Conservation (phyloP, 164 flowering plant genomes). For the Protea cynaroides region DNA sequence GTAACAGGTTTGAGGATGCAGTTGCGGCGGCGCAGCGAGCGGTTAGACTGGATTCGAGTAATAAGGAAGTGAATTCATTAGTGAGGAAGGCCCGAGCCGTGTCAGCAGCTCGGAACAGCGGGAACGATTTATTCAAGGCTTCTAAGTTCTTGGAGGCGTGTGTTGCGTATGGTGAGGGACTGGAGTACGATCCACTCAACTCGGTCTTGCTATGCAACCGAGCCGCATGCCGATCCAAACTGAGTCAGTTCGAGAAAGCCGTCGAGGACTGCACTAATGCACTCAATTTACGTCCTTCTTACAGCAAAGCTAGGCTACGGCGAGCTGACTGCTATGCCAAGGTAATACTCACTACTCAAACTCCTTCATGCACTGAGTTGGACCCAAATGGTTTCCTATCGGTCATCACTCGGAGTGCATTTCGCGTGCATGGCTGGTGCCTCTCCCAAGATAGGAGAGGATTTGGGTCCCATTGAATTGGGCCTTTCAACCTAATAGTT, state of each 20-base stretch:
- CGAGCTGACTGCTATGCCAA: constrained; percentile 76
- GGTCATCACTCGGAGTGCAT: no score
- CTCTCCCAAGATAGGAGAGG: no score
- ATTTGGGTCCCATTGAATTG: no score
- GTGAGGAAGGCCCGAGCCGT: constrained; percentile 40
- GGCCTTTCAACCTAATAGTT: no score
- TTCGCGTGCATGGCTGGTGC: no score
- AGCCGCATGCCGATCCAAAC: constrained; percentile 69
- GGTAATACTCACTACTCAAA: no score
- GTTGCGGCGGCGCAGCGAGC: constrained; percentile 48
- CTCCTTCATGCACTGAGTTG: no score
- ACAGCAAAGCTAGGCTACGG: constrained; percentile 68
- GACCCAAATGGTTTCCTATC: no score
- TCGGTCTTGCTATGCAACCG: constrained; percentile 74
- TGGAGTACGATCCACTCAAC: constrained; percentile 66
- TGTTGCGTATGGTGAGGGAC: constrained; percentile 52
- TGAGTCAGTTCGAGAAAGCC: constrained; percentile 72
- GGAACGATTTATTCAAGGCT: constrained; percentile 65
- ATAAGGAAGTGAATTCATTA: constrained; percentile 32
- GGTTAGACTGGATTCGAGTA: constrained; percentile 44
- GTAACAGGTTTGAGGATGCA: constrained; percentile 41
- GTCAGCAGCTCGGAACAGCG: constrained; percentile 49
- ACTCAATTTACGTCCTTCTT: constrained; percentile 52
- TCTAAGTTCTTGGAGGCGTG: constrained; percentile 60
- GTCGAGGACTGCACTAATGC: constrained; percentile 71